Conservation (phyloP, 805 yeast genomes). For the Lipomyces yamadae region DNA sequence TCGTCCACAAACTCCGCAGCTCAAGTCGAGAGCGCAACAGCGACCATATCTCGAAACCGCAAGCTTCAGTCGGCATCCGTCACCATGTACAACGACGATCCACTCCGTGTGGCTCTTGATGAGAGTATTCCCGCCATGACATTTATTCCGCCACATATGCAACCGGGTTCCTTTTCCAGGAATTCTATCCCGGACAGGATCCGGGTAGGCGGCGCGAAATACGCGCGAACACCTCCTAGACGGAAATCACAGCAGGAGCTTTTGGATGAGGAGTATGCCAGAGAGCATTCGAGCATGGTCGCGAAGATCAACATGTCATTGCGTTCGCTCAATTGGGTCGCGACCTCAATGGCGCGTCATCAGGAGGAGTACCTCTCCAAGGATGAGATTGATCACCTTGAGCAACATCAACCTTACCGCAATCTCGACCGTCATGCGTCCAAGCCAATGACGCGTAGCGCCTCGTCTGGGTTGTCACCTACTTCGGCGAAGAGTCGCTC, state of each 20-base stretch:
- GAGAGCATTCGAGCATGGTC: conserved; percentile 28
- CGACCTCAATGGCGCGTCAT: conserved; percentile 37
- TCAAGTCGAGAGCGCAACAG: not conserved
- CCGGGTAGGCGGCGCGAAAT: conserved; percentile 2
- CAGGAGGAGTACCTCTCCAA: conserved; percentile 35
- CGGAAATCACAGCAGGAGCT: conserved; percentile 19
- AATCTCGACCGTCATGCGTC: conserved; percentile 11
- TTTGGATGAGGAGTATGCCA: conserved; percentile 28
- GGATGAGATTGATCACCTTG: conserved; percentile 31
- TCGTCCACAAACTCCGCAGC: conserved; percentile 18
- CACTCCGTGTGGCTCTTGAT: conserved; percentile 36
- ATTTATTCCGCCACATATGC: conserved; percentile 20
- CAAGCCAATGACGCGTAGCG: not conserved
- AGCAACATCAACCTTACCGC: conserved; percentile 30
- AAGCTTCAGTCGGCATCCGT: conserved; percentile 32
- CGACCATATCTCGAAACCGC: conserved; percentile 26
- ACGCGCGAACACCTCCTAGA: not conserved
- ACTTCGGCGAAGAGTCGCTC: conserved; percentile 18
- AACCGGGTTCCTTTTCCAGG: conserved; percentile 1
- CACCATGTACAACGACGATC: conserved; percentile 29
- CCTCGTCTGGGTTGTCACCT: conserved; percentile 11
- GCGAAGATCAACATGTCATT: conserved; percentile 33
- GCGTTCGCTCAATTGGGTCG: conserved; percentile 34
- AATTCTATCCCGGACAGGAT: conserved; percentile 9
- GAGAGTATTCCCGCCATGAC: conserved; percentile 36